Evolutionary conservation across 2,329 filamentous ascomycete genomes (phyloP).

Genomic region (Diaporthe ampelina): DNA sequence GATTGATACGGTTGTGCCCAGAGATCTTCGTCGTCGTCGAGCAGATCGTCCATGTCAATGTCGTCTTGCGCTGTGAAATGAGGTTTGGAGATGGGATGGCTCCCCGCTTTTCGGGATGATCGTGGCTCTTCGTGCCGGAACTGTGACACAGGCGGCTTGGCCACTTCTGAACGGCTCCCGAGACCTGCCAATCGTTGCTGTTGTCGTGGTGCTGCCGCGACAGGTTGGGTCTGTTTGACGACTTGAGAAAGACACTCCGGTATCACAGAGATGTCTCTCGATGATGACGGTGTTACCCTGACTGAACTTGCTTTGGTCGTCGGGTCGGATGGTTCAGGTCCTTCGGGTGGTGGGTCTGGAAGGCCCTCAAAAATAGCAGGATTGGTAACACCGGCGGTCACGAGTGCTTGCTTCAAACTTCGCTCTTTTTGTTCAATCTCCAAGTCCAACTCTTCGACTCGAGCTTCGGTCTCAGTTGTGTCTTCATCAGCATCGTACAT

Average conservation of each 20-base stretch:
- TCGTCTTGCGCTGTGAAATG: conserved; percentile 14
- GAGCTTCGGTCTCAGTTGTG: conserved; percentile 65
- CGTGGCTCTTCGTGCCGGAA: conserved; percentile 42
- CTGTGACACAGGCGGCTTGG: conserved; percentile 35
- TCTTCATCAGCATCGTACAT: conserved; percentile 66
- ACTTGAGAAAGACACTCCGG: conserved; percentile 60
- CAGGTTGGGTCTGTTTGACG: conserved; percentile 66
- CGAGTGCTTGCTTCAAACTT: conserved; percentile 56
- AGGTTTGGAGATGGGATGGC: conserved; percentile 13
- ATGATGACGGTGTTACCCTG: conserved; percentile 48
- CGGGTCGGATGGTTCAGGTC: conserved; percentile 47
- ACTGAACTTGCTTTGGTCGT: conserved; percentile 59
- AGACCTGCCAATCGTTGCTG: conserved; percentile 35
- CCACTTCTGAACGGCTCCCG: conserved; percentile 36
- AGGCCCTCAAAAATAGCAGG: conserved; percentile 55
- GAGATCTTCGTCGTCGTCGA: conserved; percentile 45
- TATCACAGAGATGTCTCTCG: conserved; percentile 50
- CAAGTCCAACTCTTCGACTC: conserved; percentile 63
- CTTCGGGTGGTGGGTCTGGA: conserved; percentile 47
- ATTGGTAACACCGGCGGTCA: conserved; percentile 59
- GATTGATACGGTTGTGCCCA: conserved; percentile 32
- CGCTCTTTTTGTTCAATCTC: conserved; percentile 60
- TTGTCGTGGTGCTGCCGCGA: conserved; percentile 30
- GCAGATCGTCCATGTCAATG: conserved; percentile 41
- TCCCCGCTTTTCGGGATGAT: conserved; percentile 8